Percentiles rank a stretch among this genome's conserved stretches.
phyloP scores from a whole-genome alignment of 2,329 filamentous ascomycete species.

The Alternaria angustiovoidea region DNA sequence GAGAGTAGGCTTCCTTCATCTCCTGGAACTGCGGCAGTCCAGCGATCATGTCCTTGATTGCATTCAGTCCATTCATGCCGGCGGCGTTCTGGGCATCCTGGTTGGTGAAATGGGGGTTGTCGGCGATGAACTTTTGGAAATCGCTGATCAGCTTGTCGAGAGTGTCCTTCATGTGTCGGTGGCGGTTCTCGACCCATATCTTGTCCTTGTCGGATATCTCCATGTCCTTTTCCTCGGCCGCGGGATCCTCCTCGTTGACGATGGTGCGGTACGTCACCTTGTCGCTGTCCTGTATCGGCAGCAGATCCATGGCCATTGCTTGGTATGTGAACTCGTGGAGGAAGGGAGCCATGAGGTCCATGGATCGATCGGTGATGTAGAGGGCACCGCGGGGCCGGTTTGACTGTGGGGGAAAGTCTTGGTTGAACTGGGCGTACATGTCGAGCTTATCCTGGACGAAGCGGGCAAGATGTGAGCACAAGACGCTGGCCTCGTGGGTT shows the following conservation, averaged over 20 bases:
- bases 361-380: conserved; percentile 87
- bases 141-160: conserved; percentile 92
- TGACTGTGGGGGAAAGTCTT: conserved; percentile 82
- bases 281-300: conserved; percentile 87
- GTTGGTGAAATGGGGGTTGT: conserved; percentile 92
- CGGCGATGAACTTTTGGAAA: conserved; percentile 88
- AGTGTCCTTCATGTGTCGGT: conserved; percentile 97
- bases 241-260: conserved; percentile 75
- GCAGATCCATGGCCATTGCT: conserved; percentile 93
- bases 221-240: conserved; percentile 85
- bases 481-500: conserved; percentile 84
- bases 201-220: conserved; percentile 90
- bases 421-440: conserved; percentile 83
- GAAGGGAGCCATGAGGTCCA: conserved; percentile 88
- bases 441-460: conserved; percentile 94
- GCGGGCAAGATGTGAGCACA: conserved; percentile 86
- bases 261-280: conserved; percentile 85
- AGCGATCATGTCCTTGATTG: conserved; percentile 96
- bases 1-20: conserved; percentile 92
- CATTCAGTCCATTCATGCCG: conserved; percentile 85
- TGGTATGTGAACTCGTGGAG: conserved; percentile 98
- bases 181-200: conserved; percentile 94
- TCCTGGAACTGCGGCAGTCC: conserved; percentile 93
- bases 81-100: conserved; percentile 71
- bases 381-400: conserved; percentile 82